Conservation (phyloP, 1,284 basidiomycete species). For the Ganoderma sinense region DNA sequence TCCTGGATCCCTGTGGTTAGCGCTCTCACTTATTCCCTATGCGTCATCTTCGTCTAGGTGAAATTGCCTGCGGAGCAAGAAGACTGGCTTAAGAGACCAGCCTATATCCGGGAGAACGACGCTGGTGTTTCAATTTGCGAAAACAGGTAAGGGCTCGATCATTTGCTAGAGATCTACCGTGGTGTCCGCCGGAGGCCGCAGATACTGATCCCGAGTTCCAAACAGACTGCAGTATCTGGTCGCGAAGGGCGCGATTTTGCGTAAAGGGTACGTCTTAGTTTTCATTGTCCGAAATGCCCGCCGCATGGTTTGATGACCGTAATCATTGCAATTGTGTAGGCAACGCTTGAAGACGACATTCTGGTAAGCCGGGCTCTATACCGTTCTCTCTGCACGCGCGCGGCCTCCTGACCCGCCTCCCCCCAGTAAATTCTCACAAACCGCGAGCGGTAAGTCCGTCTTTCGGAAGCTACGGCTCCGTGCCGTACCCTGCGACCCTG, state of each 20-base stretch:
- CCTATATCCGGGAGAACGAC: slow-evolving; percentile 79
- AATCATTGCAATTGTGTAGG: slow-evolving; percentile 43
- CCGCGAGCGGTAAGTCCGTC: slow-evolving; percentile 59
- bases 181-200: slow-evolving; percentile 27
- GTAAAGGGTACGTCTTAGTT: slow-evolving; percentile 67
- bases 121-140: slow-evolving; percentile 81
- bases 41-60: slow-evolving; percentile 52
- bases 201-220: slow-evolving; percentile 12
- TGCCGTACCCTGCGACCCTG: not conserved
- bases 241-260: slow-evolving; percentile 81
- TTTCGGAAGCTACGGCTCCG: slow-evolving; percentile 9
- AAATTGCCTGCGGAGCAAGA: slow-evolving; percentile 84
- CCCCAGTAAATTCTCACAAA: slow-evolving; percentile 77
- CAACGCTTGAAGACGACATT: slow-evolving; percentile 83
- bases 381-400: slow-evolving; percentile 21
- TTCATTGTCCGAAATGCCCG: slow-evolving; percentile 9
- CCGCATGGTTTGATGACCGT: slow-evolving; percentile 35
- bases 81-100: slow-evolving; percentile 82
- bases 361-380: slow-evolving; percentile 55
- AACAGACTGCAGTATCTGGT: slow-evolving; percentile 82
- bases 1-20: not conserved
- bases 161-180: slow-evolving; percentile 16
- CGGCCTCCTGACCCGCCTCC: slow-evolving; percentile 26
- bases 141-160: slow-evolving; percentile 61
- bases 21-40: slow-evolving; percentile 1